Percentiles rank a stretch among this genome's conserved stretches.
phyloP scores from a whole-genome alignment of 176 grass and related monocot genomes.

The Oryza meridionalis region DNA sequence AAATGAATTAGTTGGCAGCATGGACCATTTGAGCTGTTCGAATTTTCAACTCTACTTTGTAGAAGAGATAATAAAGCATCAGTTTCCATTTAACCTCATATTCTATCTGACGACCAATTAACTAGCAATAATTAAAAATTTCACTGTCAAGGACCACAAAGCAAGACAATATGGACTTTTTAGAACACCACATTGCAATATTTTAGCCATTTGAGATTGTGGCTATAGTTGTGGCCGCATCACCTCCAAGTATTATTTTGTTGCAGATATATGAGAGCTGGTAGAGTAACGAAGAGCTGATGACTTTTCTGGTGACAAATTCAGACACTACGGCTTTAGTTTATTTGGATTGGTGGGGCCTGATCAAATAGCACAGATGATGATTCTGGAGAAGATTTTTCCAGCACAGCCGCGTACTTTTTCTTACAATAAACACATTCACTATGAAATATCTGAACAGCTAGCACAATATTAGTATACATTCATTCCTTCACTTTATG shows the following conservation, averaged over 20 bases:
- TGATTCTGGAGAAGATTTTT: not conserved
- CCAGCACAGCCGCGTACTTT: not conserved
- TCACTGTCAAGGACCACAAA: conserved; percentile 5
- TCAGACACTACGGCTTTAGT: conserved; percentile 36
- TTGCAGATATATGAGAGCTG: not conserved
- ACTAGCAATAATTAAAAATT: not conserved
- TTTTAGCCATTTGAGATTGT: conserved; percentile 39
- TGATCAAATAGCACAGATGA: not conserved
- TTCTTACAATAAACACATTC: not conserved
- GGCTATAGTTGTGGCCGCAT: conserved; percentile 41
- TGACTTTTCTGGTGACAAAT: conserved; percentile 24
- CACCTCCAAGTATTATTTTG: conserved; percentile 30
- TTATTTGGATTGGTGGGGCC: conserved; percentile 34
- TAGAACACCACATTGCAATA: conserved; percentile 23
- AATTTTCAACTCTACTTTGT: not conserved
- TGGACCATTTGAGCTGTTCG: not conserved
- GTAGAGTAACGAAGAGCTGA: conserved; percentile 30
- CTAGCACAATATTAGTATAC: not conserved
- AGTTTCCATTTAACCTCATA: not conserved
- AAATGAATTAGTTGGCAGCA: not conserved
- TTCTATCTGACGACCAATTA: not conserved
- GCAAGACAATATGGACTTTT: conserved; percentile 9
- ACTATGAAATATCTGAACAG: not conserved
- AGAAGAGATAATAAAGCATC: not conserved
- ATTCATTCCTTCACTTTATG: not conserved